Evolutionary conservation across 768 basidiomycete species (phyloP).

Genomic region (Panaeolus papilionaceus): DNA sequence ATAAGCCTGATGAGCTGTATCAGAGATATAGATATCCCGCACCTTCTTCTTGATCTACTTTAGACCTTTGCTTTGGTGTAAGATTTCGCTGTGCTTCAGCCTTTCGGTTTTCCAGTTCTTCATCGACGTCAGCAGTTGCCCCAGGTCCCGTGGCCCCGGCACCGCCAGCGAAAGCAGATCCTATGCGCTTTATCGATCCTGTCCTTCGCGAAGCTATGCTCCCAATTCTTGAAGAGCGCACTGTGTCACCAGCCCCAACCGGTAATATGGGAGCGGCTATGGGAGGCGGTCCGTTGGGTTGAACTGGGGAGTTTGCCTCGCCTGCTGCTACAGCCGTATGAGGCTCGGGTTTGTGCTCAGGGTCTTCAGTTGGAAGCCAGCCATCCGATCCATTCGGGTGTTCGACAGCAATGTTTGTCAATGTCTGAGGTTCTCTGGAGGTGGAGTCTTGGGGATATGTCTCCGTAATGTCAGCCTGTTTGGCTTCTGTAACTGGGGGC

Average conservation of each 20-base stretch:
- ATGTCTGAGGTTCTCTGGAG: background rate
- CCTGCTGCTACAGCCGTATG: background rate
- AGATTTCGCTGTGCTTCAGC: slow-evolving; percentile 54
- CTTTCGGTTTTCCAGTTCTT: slow-evolving; percentile 46
- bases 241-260: background rate
- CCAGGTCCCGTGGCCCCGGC: slow-evolving; percentile 58
- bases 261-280: background rate
- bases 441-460: background rate
- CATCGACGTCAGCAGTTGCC: slow-evolving; percentile 47
- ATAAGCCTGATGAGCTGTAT: slow-evolving; percentile 4
- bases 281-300: background rate
- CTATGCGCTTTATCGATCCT: slow-evolving; percentile 19
- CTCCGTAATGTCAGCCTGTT: slow-evolving; percentile 11
- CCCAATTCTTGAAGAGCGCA: background rate
- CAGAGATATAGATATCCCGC: slow-evolving; percentile 24
- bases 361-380: slow-evolving; percentile 31
- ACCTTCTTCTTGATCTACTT: slow-evolving; percentile 61
- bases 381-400: slow-evolving; percentile 35
- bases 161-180: slow-evolving; percentile 57
- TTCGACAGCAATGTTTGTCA: slow-evolving; percentile 1
- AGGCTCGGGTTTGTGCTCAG: background rate
- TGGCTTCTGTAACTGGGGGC: background rate
- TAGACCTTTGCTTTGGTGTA: slow-evolving; percentile 55
- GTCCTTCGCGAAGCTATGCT: slow-evolving; percentile 10
- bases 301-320: background rate